phyloP scores from a whole-genome alignment of 2,329 filamentous ascomycete species.

The Penicillium freii region DNA sequence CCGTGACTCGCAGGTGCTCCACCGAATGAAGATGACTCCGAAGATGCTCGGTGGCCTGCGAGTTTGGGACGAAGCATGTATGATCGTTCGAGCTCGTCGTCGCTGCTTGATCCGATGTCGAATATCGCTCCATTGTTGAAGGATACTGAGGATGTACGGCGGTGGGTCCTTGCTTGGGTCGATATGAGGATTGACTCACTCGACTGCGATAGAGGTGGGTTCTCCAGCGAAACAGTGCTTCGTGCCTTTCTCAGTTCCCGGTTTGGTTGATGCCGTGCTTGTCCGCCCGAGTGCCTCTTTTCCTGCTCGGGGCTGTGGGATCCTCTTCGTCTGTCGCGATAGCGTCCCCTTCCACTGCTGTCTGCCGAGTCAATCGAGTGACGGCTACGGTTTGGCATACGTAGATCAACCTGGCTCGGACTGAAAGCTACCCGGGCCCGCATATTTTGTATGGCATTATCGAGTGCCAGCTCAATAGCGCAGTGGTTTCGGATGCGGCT shows the following conservation, averaged over 20 bases:
- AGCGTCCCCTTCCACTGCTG: constrained; percentile 23
- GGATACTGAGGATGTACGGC: constrained; percentile 20
- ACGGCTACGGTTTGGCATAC: constrained; percentile 15
- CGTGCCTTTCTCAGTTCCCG: constrained; percentile 20
- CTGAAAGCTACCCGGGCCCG: constrained; percentile 40
- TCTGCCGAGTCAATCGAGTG: constrained; percentile 24
- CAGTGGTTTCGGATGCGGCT: constrained; percentile 82
- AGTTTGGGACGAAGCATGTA: constrained; percentile 6
- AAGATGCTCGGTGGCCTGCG: constrained; percentile 8
- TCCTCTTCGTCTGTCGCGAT: constrained; percentile 26
- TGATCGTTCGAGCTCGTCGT: constrained; percentile 14
- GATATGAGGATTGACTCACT: constrained; percentile 12
- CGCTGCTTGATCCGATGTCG: constrained; percentile 19
- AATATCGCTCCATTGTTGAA: constrained; percentile 15
- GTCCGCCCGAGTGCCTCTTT: constrained; percentile 14
- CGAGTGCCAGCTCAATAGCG: constrained; percentile 79
- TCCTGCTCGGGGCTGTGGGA: constrained; percentile 36
- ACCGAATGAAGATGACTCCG: constrained; percentile 12
- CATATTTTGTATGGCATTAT: constrained; percentile 42
- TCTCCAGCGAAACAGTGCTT: constrained; percentile 24
- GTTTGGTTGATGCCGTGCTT: constrained; percentile 5
- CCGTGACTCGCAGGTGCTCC: constrained; percentile 1
- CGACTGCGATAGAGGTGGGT: constrained; percentile 5
- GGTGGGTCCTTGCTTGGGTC: constrained; percentile 9
- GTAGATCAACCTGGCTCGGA: constrained; percentile 26